Evolutionary conservation across 805 yeast genomes (phyloP), one percentile per base, ranked within the genome.

Genomic region (Kodamaea sagamina): DNA sequence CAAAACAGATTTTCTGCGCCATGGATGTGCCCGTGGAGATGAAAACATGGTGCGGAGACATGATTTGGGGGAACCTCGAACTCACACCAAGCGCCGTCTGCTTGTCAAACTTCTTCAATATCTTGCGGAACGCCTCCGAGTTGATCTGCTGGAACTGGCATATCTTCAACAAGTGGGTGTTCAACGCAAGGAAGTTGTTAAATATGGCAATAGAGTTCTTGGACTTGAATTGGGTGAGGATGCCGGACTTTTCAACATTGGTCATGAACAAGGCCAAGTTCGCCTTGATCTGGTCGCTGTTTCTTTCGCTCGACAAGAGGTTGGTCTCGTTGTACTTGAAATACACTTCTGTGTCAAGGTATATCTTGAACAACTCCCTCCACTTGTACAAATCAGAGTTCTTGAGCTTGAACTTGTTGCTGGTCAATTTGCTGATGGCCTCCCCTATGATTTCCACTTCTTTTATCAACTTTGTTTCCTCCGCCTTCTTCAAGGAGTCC

Each of bases 91-190:
- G 62, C 5, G 78, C 63, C 0, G 92, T 85, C 52, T 79, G 83
- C 57, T 85, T 85, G 52, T 86, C 89, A 52, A 86, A 85, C 56
- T 85, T 85, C 57, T 85, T 84, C 55, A 84, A 67, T 47, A 85
- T 85, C 59, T 85, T 85, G 12, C 74, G 63, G 29, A 83, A 72
- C 0, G 92, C 92, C 32, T 78, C 71, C 25, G 75, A 67, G 59
- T 85, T 85, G 46, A 84, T 69, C 6, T 75, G 66, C 53, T 82
- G 85, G 55, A 79, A 85, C 48, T 78, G 77, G 22, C 81, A 67
- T 8, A 79, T 72, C 53, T 78, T 77, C 32, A 85, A 55, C 15
- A 85, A 60, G 43, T 76, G 76, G 24, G 68, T 61, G 56, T 85
- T 85, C 51, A 84, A 53, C 3, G 62, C 59, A 45, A 77, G 63